Conservation (phyloP, 179 eudicot species). For the Carnegiea gigantea region DNA sequence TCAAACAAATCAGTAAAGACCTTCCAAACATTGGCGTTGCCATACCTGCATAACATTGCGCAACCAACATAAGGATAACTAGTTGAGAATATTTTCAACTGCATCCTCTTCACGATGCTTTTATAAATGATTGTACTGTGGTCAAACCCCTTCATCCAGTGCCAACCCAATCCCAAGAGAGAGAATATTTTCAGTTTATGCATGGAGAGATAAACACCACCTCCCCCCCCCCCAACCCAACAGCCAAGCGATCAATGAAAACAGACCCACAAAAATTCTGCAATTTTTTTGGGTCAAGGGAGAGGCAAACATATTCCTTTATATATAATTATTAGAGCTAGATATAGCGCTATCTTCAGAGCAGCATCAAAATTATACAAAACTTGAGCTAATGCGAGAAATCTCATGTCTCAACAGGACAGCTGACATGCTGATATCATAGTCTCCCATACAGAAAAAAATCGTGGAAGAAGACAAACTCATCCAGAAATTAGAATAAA, state of each 20-base stretch:
- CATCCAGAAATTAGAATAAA: not conserved
- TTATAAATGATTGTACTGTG: not conserved
- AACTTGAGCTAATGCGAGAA: not conserved
- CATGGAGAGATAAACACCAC: not conserved
- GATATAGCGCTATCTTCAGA: not conserved
- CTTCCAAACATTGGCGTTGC: slow-evolving; percentile 96
- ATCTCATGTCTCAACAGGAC: not conserved
- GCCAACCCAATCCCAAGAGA: not conserved
- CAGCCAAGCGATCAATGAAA: too few relatives aligned
- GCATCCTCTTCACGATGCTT: not conserved
- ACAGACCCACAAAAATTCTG: too few relatives aligned
- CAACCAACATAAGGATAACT: slow-evolving; percentile 11
- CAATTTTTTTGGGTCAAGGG: not conserved
- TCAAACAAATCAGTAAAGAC: slow-evolving; percentile 90
- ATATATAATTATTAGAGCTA: not conserved
- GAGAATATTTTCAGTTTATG: not conserved
- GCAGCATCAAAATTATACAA: not conserved
- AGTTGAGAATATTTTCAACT: too few relatives aligned
- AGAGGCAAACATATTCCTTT: not conserved
- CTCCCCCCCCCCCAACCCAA: too few relatives aligned
- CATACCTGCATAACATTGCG: slow-evolving; percentile 56
- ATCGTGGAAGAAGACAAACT: not conserved
- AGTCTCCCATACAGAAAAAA: not conserved
- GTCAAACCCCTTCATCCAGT: not conserved
- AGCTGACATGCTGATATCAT: not conserved